phyloP scores from a whole-genome alignment of 164 flowering plant species.

The Stephania japonica region DNA sequence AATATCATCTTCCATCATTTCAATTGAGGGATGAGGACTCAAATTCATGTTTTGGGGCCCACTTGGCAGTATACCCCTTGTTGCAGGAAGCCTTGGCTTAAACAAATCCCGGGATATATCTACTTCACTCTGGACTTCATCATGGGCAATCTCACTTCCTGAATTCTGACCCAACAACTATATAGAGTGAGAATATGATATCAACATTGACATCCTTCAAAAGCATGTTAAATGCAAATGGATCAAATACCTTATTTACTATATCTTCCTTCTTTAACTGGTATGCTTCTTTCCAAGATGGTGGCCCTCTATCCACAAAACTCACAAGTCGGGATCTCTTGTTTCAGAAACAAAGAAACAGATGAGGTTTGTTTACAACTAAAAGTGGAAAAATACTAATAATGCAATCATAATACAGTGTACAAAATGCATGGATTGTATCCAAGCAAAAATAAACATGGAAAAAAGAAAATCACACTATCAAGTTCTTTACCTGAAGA shows the following conservation, averaged over 20 bases:
- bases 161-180: constrained; percentile 40
- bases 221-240: constrained; percentile 17
- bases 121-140: constrained; percentile 41
- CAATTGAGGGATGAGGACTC: constrained; percentile 25
- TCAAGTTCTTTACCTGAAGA: constrained; percentile 59
- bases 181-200: constrained; percentile 29
- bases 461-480: background rate
- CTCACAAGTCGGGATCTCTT: constrained; percentile 89
- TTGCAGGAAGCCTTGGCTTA: constrained; percentile 35
- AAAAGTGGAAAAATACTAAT: background rate
- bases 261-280: constrained; percentile 26
- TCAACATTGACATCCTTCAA: constrained; percentile 24
- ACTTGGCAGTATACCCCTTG: constrained; percentile 28
- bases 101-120: constrained; percentile 45
- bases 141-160: constrained; percentile 30
- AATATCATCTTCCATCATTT: constrained; percentile 52
- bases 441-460: background rate
- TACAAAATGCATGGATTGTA: background rate
- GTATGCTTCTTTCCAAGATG: constrained; percentile 54
- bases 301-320: constrained; percentile 62
- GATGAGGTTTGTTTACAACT: constrained; percentile 1
- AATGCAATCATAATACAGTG: background rate
- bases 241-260: constrained; percentile 19
- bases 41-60: constrained; percentile 23
- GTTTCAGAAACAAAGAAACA: constrained; percentile 16